Evolutionary conservation across 2,329 filamentous ascomycete genomes (phyloP).

Genomic region (Delphinella strobiligena): DNA sequence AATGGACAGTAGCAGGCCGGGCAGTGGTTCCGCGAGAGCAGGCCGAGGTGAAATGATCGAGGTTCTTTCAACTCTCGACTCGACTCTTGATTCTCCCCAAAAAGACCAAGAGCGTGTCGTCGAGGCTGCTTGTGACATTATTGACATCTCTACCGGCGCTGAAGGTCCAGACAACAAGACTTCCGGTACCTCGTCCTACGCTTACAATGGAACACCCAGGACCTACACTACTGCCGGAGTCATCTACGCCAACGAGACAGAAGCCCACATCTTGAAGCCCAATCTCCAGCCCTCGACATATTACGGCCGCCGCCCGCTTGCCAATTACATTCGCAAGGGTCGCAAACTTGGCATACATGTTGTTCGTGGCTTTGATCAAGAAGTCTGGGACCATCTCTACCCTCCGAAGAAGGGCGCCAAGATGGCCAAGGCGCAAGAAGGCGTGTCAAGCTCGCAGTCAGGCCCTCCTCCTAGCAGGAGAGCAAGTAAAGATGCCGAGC

Average conservation of each 20-base stretch:
- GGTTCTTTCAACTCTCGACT: slow-evolving; percentile 12
- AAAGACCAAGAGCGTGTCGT: slow-evolving; percentile 30
- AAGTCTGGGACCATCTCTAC: slow-evolving; percentile 63
- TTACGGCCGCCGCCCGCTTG: slow-evolving; percentile 67
- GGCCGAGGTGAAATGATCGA: slow-evolving; percentile 15
- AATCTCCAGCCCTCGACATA: slow-evolving; percentile 75
- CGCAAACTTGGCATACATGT: slow-evolving; percentile 73
- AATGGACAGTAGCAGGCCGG: slow-evolving; percentile 29
- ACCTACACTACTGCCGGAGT: slow-evolving; percentile 68
- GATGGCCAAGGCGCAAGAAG: slow-evolving; percentile 29
- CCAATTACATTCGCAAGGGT: slow-evolving; percentile 70
- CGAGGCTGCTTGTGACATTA: slow-evolving; percentile 33
- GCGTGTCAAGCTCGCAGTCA: slow-evolving; percentile 32
- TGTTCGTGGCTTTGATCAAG: slow-evolving; percentile 76
- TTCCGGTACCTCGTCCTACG: slow-evolving; percentile 27
- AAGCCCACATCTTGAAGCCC: slow-evolving; percentile 78
- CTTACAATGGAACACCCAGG: slow-evolving; percentile 31
- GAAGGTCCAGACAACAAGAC: slow-evolving; percentile 37
- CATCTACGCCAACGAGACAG: slow-evolving; percentile 65
- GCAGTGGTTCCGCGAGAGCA: too few species aligned
- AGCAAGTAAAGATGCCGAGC: slow-evolving; percentile 40
- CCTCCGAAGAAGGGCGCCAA: slow-evolving; percentile 33
- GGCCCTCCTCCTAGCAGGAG: slow-evolving; percentile 28
- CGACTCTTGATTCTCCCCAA: slow-evolving; percentile 28
- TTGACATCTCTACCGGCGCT: slow-evolving; percentile 35